phyloP scores from a whole-genome alignment of 176 grass and related monocot species.

The Elaeis guineensis region DNA sequence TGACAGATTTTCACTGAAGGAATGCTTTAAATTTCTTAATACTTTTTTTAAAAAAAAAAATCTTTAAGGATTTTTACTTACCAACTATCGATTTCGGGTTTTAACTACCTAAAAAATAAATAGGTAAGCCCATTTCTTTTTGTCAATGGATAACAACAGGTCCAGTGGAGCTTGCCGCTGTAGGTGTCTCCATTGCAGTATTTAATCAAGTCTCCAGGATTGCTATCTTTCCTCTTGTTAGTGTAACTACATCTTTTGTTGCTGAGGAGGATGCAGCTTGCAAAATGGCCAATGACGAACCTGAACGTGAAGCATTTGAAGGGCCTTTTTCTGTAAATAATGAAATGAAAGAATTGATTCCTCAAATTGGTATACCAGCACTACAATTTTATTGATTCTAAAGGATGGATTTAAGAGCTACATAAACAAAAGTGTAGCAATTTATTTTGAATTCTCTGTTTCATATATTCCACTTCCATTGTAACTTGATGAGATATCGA shows the following conservation, averaged over 20 bases:
- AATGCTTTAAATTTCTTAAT: no score
- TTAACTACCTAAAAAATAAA: conserved; percentile 10
- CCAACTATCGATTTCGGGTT: neutral
- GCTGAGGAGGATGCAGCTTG: conserved; percentile 77
- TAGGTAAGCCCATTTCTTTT: no score
- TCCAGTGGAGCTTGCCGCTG: conserved; percentile 73
- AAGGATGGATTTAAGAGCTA: conserved; percentile 2
- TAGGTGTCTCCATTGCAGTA: conserved; percentile 80
- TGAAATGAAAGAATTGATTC: conserved; percentile 49
- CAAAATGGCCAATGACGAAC: conserved; percentile 17
- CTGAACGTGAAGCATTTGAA: conserved; percentile 23
- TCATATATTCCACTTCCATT: neutral
- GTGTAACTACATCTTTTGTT: conserved; percentile 95
- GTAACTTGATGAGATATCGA: neutral
- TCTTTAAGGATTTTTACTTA: neutral
- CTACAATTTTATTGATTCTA: neutral
- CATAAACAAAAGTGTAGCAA: neutral
- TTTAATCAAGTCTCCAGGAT: conserved; percentile 90
- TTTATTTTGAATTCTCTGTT: neutral
- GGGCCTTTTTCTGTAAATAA: conserved; percentile 17
- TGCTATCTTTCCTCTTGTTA: conserved; percentile 81
- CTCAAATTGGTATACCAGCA: conserved; percentile 25
- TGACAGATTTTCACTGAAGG: neutral
- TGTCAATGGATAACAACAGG: conserved; percentile 29
- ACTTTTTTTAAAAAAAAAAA: no score